These are phyloP conservation scores for Rutstroemia sp. DNA, from an alignment of 2,329 filamentous ascomycete species.

Conservation along the genomic window DNA sequence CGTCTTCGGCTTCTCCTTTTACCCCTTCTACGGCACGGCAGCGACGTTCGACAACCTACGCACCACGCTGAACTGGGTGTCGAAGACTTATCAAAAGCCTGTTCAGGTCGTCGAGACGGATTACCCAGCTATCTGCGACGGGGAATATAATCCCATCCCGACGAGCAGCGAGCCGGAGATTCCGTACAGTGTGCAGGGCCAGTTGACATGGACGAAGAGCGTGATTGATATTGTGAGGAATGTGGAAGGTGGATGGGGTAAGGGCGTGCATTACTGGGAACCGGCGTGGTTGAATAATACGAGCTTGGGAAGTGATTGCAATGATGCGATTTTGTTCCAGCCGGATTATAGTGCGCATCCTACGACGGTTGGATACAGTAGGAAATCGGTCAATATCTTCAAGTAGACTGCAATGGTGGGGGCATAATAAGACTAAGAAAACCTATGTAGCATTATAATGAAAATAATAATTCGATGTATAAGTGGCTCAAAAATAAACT, in stretches of 20 bases:
- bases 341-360: constrained; percentile 25
- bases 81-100: constrained; percentile 53
- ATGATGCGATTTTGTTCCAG: constrained; percentile 54
- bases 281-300: constrained; percentile 40
- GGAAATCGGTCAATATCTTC: constrained; percentile 2
- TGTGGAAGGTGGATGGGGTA: constrained; percentile 46
- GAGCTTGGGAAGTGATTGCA: constrained; percentile 55
- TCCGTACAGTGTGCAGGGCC: constrained; percentile 54
- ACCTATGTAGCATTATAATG: too few species aligned
- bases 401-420: not conserved
- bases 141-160: constrained; percentile 35
- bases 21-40: constrained; percentile 58
- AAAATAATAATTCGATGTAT: too few species aligned
- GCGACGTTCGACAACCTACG: constrained; percentile 53
- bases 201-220: constrained; percentile 50
- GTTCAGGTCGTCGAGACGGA: constrained; percentile 62
- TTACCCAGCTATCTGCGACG: constrained; percentile 61
- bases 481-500: too few species aligned
- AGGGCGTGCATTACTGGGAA: constrained; percentile 62
- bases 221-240: constrained; percentile 49
- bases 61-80: constrained; percentile 48
- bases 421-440: too few species aligned
- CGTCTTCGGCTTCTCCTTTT: constrained; percentile 64
- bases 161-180: constrained; percentile 37
- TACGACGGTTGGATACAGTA: not conserved